Conservation (phyloP, 306 rosid species). For the Rubus parviflorus region DNA sequence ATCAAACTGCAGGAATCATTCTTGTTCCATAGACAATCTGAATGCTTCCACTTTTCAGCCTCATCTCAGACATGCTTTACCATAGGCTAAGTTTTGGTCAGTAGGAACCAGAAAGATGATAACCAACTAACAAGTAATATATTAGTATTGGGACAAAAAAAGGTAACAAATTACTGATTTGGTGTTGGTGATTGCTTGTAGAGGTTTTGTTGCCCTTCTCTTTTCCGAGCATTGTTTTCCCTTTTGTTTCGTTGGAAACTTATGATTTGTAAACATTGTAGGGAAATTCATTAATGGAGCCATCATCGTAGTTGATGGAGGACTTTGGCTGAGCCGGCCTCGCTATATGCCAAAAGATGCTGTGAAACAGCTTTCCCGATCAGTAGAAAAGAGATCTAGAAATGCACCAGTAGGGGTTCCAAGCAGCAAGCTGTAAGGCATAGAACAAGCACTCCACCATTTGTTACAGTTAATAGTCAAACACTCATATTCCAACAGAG, state of each 20-base stretch:
- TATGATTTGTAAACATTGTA: slow-evolving; percentile 39
- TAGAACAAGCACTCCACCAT: not conserved
- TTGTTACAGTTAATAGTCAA: slow-evolving; percentile 2
- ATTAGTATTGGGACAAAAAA: not conserved
- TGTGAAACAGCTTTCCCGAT: slow-evolving; percentile 69
- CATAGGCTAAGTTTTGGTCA: not conserved
- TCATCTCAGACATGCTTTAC: not conserved
- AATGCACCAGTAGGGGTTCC: slow-evolving; percentile 58
- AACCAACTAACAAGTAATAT: not conserved
- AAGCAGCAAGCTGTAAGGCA: slow-evolving; percentile 66
- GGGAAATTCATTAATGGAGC: slow-evolving; percentile 84
- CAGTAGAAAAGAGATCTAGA: slow-evolving; percentile 81
- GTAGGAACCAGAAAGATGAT: not conserved
- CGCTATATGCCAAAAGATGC: slow-evolving; percentile 78
- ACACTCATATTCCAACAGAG: not conserved
- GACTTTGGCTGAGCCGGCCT: slow-evolving; percentile 87
- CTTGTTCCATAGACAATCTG: not conserved
- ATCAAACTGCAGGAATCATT: not conserved
- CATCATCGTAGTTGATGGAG: slow-evolving; percentile 70
- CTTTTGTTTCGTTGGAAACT: not conserved
- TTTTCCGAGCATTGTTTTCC: not conserved
- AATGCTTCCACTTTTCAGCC: not conserved
- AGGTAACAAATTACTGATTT: not conserved
- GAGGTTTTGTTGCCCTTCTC: not conserved
- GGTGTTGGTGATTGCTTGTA: not conserved